Conservation (phyloP, 805 yeast genomes). For the Sugiyamaella marilandica region DNA sequence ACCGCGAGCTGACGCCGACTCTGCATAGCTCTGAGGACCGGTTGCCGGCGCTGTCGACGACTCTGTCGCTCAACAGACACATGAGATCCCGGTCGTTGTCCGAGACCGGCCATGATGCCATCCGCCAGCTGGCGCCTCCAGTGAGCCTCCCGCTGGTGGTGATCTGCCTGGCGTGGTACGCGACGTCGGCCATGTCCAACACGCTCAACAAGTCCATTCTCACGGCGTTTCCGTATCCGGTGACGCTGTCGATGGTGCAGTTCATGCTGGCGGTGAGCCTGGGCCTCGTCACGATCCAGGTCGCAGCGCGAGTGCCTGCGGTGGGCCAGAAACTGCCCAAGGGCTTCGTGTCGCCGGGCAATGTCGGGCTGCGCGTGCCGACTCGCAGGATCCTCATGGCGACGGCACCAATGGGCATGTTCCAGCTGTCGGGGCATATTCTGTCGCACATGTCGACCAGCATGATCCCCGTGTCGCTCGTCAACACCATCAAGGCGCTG, state of each 20-base stretch:
- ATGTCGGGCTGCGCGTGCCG: constrained; percentile 26
- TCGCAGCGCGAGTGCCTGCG: constrained; percentile 33
- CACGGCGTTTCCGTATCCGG: constrained; percentile 66
- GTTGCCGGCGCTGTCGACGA: too few species aligned
- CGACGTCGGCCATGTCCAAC: constrained; percentile 71
- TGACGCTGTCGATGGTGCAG: constrained; percentile 86
- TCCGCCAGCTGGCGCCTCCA: constrained; percentile 38
- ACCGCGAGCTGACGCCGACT: constrained; percentile 3
- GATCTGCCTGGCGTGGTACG: constrained; percentile 75
- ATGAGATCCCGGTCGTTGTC: constrained; percentile 22
- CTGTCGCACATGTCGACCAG: constrained; percentile 90
- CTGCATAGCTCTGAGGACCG: not conserved
- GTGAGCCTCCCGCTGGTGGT: constrained; percentile 41
- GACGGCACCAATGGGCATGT: constrained; percentile 90
- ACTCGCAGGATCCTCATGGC: constrained; percentile 27
- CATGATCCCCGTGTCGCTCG: constrained; percentile 87
- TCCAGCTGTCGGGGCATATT: constrained; percentile 89
- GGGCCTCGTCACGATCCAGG: constrained; percentile 44
- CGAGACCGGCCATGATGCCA: constrained; percentile 32
- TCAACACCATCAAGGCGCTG: constrained; percentile 88
- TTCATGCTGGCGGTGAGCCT: constrained; percentile 65
- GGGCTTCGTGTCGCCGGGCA: constrained; percentile 29
- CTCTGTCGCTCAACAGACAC: not conserved
- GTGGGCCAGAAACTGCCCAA: constrained; percentile 34
- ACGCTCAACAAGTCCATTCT: constrained; percentile 77